Evolutionary conservation across 2,329 filamentous ascomycete species (phyloP).

Genomic region (Colletotrichum liriopes): DNA sequence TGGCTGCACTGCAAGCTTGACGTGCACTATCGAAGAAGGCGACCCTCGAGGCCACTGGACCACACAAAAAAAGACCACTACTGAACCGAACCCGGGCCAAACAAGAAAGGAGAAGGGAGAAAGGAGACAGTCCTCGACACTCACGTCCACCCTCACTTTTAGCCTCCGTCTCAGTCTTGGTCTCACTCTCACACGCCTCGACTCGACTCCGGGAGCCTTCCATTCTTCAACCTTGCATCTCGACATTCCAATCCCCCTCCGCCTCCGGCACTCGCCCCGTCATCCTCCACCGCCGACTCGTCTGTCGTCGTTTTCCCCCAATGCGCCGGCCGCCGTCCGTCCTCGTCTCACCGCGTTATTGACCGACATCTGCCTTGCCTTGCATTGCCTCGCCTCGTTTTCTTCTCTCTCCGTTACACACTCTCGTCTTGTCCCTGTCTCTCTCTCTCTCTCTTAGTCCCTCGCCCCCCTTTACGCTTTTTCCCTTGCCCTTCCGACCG

Average conservation of each 20-base stretch:
- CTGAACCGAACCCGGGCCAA: not conserved
- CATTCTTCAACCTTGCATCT: constrained; percentile 18
- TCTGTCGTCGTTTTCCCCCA: constrained; percentile 3
- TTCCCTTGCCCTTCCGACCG: not conserved
- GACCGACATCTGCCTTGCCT: constrained; percentile 25
- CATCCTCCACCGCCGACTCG: not conserved
- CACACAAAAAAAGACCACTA: not conserved
- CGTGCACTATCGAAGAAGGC: not conserved
- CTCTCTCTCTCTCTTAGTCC: too few species aligned
- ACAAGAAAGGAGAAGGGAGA: constrained; percentile 1
- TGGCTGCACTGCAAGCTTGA: not conserved
- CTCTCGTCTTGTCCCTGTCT: not conserved
- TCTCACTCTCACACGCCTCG: not conserved
- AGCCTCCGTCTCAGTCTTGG: not conserved
- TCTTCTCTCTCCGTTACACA: not conserved
- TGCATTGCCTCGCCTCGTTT: not conserved
- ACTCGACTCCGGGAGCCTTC: constrained; percentile 1
- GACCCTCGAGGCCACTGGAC: not conserved
- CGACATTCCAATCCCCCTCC: constrained; percentile 27
- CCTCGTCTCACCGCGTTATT: constrained; percentile 27
- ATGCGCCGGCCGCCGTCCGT: constrained; percentile 14
- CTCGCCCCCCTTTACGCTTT: not conserved
- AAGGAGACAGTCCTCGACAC: not conserved
- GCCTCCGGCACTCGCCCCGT: constrained; percentile 13
- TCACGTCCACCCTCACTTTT: not conserved